phyloP scores from a whole-genome alignment of 768 basidiomycete species.

The Tricholoma matsutake region DNA sequence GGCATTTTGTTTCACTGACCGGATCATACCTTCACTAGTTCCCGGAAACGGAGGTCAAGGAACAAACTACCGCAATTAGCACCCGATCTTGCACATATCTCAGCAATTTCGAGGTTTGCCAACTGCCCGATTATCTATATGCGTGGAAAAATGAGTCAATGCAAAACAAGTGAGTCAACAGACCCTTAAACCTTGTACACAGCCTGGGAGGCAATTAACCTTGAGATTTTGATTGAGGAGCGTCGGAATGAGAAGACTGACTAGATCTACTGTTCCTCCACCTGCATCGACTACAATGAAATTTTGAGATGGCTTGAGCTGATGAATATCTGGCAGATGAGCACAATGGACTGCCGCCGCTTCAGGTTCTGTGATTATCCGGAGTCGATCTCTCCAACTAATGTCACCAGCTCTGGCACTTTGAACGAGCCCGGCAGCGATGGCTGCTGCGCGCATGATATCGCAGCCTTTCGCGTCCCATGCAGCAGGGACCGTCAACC shows the following conservation, averaged over 20 bases:
- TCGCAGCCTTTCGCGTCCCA: slow-evolving; percentile 88
- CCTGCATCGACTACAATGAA: slow-evolving; percentile 94
- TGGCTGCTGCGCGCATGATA: slow-evolving; percentile 83
- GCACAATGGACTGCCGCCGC: slow-evolving; percentile 92
- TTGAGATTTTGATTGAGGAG: slow-evolving; percentile 19
- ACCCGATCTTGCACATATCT: slow-evolving; percentile 85
- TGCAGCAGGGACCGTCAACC: slow-evolving; percentile 85
- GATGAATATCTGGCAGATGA: slow-evolving; percentile 75
- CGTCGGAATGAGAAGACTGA: slow-evolving; percentile 7
- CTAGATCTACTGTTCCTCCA: slow-evolving; percentile 66
- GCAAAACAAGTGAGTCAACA: slow-evolving; percentile 1
- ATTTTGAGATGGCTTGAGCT: slow-evolving; percentile 74
- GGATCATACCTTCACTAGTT: slow-evolving; percentile 59
- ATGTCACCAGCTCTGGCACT: slow-evolving; percentile 66
- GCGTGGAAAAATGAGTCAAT: slow-evolving; percentile 11
- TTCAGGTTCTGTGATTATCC: slow-evolving; percentile 81
- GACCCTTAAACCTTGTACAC: slow-evolving; percentile 49
- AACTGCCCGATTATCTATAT: slow-evolving; percentile 73
- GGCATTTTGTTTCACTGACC: not conserved
- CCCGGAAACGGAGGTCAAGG: slow-evolving; percentile 82
- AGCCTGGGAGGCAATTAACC: slow-evolving; percentile 29
- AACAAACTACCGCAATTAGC: slow-evolving; percentile 87
- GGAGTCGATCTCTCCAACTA: slow-evolving; percentile 76
- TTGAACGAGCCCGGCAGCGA: slow-evolving; percentile 76
- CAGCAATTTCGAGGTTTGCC: slow-evolving; percentile 83